Base-by-base conservation (phyloP, 805 yeast species). In the Candida tammaniensis region DNA sequence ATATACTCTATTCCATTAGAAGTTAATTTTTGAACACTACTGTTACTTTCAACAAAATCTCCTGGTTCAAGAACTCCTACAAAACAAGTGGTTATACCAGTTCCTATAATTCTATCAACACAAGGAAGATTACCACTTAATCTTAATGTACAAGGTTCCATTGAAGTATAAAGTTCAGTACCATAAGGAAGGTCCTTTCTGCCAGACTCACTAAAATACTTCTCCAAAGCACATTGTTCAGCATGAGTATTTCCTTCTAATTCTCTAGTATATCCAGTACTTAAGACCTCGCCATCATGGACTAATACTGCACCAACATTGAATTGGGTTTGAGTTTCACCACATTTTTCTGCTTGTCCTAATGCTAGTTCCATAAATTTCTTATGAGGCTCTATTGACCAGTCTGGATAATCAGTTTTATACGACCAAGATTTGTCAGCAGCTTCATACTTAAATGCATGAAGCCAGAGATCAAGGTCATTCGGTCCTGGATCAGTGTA, bases 161-260 rank as follows among this genome's bases (percentile, higher is more conserved):
- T 93, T 0, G 97, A 87, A 0, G 98, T 91, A 57, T 86, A 93
- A 9, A 93, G 57, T 24, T 84, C 86, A 0, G 93, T 77, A 0
- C 95, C 95, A 7, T 48, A 52, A 1, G 96, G 96, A 3, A 87
- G 66, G 2, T 60, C 61, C 3, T 44, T 29, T 48, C 39, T 35
- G 8, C 64, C 65, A 1, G 59, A 54, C 24, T 58, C 47, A 5
- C 52, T 46, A 37, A 68, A 76, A 47, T 80, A 82, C 57, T 93
- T 93, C 20, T 80, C 83, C 37, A 93, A 54, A 0, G 96, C 96
- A 64, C 94, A 83, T 55, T 93, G 96, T 51, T 93, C 98, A 3
- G 98, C 98, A 56, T 91, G 98, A 0, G 98, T 91, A 57, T 91
- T 93, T 0, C 98, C 98, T 13, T 82, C 85, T 2, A 89, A 63